Base-by-base conservation (phyloP, 345 rosid genomes). In the Carallia pectinifolia region DNA sequence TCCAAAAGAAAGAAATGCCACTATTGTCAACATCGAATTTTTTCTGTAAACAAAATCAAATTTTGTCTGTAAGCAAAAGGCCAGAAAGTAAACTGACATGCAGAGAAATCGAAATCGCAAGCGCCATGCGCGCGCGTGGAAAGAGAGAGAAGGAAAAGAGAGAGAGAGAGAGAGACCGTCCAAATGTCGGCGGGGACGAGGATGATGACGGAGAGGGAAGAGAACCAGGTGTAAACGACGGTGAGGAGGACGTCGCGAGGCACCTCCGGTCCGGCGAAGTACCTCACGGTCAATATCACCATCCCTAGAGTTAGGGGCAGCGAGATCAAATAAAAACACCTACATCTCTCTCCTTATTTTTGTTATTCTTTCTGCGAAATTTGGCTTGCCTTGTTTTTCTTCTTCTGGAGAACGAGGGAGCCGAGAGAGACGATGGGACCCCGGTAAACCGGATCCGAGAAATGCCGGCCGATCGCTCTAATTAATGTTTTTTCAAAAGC, bases 101-200 rank as follows among this genome's bases (percentile, higher is more conserved):
- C 50, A 44, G 4, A 44, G 50, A 44, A 44, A 44, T 44, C 10
- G 50, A 16, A 44, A 44, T 44, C 4, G 5, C 16, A 16, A 12
- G 50, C 4, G 50, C 10, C 2, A 15, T 15, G 1, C 0, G 50
- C 1, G 17, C 16, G 15, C 23, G 23, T 23, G 23, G 23, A 23
- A 23, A 2, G 48, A 4, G 48, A 39, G 44, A 39, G 44, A 23
- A 23, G 23, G 23, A 23, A 23, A 23, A 39, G 44, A 39, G 44
- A 9, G 4, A 40, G 47, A 10, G 13, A 40, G 48, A 3, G 13
- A 64, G 61, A 34, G 77, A 92, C 99, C 89, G 90, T 77, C 92
- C 97, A 92, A 76, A 96, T 96, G 77, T 93, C 96, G 72, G 98
- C 96, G 62, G 98, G 98, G 61, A 91, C 99, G 80, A 96, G 96